Evolutionary conservation across 441 rosid species (phyloP), one percentile per base, ranked within the genome.

Genomic region (Corymbia citriodora): DNA sequence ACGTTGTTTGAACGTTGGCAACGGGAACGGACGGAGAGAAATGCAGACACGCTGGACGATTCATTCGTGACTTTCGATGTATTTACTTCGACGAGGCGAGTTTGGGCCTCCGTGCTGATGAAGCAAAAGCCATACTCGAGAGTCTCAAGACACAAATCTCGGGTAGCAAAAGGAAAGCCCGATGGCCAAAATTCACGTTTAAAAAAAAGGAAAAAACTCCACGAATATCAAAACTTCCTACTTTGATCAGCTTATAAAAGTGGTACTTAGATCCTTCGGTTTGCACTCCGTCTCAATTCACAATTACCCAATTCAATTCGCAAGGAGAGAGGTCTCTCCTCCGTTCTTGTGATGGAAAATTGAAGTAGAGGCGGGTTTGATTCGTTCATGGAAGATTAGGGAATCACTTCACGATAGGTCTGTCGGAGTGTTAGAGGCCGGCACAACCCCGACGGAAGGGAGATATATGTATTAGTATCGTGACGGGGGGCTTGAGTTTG

Each of bases 251-350:
- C 72, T n/a, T 65, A 65, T 16, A n/a, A n/a, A 13, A 14, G 10
- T 16, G 72, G 14, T 2, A 14, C 72, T 63, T 4, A 31, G 36
- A 63, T 0, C 72, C 36, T 65, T 0, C 12, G 70, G 70, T 12
- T 12, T 6, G 70, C 0, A 6, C 14, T 6, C 9, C 68, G 1
- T n/a, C 68, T 61, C 31, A 27, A 61, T 5, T 61, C 68, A n/a
- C 8, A 61, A 61, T 61, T 61, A 61, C 31, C 68, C 31, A 61
- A 61, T 61, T 15, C 68, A 27, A 11, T 61, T n/a, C 31, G 68
- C 31, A 1, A 23, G 63, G 63, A 57, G 0, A 57, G 29, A 23
- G 9, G 23, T 57, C 29, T 57, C 29, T 57, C 29, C 29, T 57
- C 63, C 63, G 29, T 23, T 57, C 63, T 57, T 23, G 63, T 23